A percentile compares a stretch with the other conserved stretches of the same genome.
Conservation (phyloP, 768 basidiomycete genomes). For the Suillus cothurnatus region DNA sequence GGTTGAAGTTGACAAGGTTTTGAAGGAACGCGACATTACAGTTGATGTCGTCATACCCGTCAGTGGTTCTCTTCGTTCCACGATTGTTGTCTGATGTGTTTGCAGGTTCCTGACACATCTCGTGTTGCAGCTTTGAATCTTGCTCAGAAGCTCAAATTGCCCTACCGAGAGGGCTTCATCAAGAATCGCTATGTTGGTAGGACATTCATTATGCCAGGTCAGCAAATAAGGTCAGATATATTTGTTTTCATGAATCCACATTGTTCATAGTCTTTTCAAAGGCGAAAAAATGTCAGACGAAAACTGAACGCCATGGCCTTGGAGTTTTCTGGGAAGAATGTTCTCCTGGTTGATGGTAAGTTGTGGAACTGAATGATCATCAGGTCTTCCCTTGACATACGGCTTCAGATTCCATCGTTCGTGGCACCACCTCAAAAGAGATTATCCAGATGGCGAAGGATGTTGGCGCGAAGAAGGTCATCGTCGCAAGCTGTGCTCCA, state of each 20-base stretch:
- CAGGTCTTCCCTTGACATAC: background rate
- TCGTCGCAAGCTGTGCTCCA: conserved; percentile 96
- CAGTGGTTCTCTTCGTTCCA: conserved; percentile 23
- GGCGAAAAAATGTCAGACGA: conserved; percentile 90
- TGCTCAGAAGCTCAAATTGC: conserved; percentile 85
- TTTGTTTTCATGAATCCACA: background rate
- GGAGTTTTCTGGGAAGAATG: conserved; percentile 90
- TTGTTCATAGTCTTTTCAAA: conserved; percentile 30
- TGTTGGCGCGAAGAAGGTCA: conserved; percentile 94
- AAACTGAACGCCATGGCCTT: conserved; percentile 99
- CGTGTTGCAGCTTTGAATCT: conserved; percentile 95
- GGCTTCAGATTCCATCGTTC: conserved; percentile 88
- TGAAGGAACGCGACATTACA: conserved; percentile 64
- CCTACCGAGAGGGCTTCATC: conserved; percentile 97
- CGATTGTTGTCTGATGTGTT: background rate
- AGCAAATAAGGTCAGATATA: conserved; percentile 77
- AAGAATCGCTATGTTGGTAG: conserved; percentile 98
- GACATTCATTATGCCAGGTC: conserved; percentile 99
- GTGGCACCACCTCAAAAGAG: conserved; percentile 97
- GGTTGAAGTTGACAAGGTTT: conserved; percentile 76
- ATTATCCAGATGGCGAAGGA: conserved; percentile 99
- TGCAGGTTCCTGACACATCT: conserved; percentile 91
- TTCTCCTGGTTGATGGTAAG: conserved; percentile 93
- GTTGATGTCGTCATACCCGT: conserved; percentile 98
- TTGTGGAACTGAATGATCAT: background rate